Evolutionary conservation across 2,329 filamentous ascomycete genomes (phyloP).

Genomic region (Dothistroma septosporum): DNA sequence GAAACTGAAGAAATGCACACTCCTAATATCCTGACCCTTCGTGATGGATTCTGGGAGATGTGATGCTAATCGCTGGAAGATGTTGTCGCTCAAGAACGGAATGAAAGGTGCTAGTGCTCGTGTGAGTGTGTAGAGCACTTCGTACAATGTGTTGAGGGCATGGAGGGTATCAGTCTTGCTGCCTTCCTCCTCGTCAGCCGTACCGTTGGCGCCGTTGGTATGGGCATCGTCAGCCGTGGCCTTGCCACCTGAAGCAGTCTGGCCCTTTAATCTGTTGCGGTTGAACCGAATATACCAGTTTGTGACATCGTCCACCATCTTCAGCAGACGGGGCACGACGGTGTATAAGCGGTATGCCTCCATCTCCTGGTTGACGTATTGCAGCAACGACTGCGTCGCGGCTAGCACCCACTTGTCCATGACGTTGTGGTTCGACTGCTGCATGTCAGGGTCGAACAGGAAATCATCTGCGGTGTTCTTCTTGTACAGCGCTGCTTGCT

Average conservation of each 20-base stretch:
- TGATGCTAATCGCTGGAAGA: slow-evolving; percentile 78
- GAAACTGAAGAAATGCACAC: slow-evolving; percentile 88
- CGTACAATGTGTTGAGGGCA: slow-evolving; percentile 89
- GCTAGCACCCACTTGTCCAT: slow-evolving; percentile 97
- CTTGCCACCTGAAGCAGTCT: slow-evolving; percentile 21
- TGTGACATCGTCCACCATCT: slow-evolving; percentile 86
- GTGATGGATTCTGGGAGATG: slow-evolving; percentile 71
- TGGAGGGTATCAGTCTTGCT: slow-evolving; percentile 74
- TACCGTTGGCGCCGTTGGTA: slow-evolving; percentile 21
- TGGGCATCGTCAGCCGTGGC: slow-evolving; percentile 19
- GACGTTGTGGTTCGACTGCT: slow-evolving; percentile 76
- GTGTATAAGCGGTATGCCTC: slow-evolving; percentile 69
- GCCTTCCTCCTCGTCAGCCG: slow-evolving; percentile 58
- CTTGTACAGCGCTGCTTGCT: slow-evolving; percentile 79
- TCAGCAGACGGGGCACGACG: slow-evolving; percentile 71
- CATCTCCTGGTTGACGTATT: slow-evolving; percentile 94
- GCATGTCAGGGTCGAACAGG: slow-evolving; percentile 70
- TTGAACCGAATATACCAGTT: slow-evolving; percentile 99
- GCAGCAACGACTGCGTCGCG: slow-evolving; percentile 82
- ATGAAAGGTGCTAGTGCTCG: slow-evolving; percentile 89
- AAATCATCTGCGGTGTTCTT: slow-evolving; percentile 77
- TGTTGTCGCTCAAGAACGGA: slow-evolving; percentile 91
- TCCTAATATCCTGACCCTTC: slow-evolving; percentile 66
- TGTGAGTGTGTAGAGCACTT: slow-evolving; percentile 85
- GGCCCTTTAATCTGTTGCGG: slow-evolving; percentile 79